Evolutionary conservation across 176 grass and related monocot genomes (phyloP).

Genomic region (Musa itinerans): DNA sequence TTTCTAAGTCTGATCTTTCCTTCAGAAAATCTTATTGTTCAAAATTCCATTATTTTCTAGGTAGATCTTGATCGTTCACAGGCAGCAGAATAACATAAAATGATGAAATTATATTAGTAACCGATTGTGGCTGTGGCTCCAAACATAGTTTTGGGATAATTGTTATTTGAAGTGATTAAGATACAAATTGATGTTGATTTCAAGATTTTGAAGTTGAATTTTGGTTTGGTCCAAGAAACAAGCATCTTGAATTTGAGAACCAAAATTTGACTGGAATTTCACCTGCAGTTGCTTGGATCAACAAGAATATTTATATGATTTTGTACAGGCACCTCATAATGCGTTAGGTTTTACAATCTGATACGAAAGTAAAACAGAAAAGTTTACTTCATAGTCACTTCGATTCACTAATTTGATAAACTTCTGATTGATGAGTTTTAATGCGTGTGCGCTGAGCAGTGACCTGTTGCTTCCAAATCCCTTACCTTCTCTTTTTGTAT

Average conservation of each 20-base stretch:
- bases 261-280: not conserved
- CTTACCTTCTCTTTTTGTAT: no score
- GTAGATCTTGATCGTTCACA: not conserved
- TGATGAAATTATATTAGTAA: no score
- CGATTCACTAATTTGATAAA: not conserved
- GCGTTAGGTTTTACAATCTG: not conserved
- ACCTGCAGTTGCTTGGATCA: no score
- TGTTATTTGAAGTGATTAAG: no score
- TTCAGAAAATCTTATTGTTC: not conserved
- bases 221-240: no score
- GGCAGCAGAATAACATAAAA: no score
- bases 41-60: not conserved
- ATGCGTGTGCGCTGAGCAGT: not conserved
- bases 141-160: no score
- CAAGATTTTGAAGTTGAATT: no score
- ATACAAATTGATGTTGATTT: no score
- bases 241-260: not conserved
- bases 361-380: not conserved
- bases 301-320: no score
- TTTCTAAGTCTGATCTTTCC: not conserved
- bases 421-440: constrained; percentile 13
- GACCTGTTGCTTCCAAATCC: no score
- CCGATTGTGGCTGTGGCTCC: no score
- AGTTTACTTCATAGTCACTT: not conserved
- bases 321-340: not conserved